phyloP scores from a whole-genome alignment of 2,329 filamentous ascomycete genomes.

The Cryphonectria naterciae region DNA sequence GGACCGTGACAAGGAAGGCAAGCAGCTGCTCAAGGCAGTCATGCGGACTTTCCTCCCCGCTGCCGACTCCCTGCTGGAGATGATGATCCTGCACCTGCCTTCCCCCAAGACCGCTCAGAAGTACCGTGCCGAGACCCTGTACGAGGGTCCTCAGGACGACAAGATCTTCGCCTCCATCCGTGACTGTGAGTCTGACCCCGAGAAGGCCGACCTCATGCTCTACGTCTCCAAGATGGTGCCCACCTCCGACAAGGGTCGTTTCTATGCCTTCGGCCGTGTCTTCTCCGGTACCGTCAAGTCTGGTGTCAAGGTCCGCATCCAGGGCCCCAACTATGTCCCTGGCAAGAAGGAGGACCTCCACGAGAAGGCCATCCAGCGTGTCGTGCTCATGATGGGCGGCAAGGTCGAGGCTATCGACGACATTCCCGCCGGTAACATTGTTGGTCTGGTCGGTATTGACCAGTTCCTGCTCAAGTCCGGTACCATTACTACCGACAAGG shows the following conservation, averaged over 20 bases:
- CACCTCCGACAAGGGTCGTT: slow-evolving; percentile 98
- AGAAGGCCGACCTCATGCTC: slow-evolving; percentile 95
- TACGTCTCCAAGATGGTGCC: slow-evolving; percentile 99
- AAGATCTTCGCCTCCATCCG: slow-evolving; percentile 94
- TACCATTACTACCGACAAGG: slow-evolving; percentile 96
- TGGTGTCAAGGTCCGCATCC: slow-evolving; percentile 99
- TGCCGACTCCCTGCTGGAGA: slow-evolving; percentile 97
- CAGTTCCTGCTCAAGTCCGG: slow-evolving; percentile 99
- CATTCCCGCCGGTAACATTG: slow-evolving; percentile 99
- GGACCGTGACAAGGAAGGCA: slow-evolving; percentile 94
- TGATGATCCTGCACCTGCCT: slow-evolving; percentile 99
- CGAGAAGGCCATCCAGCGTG: slow-evolving; percentile 99
- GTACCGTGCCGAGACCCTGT: slow-evolving; percentile 98
- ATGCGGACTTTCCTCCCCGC: slow-evolving; percentile 99
- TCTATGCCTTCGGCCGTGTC: slow-evolving; percentile 99
- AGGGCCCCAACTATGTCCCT: slow-evolving; percentile 97
- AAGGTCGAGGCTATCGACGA: slow-evolving; percentile 99
- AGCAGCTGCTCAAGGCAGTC: slow-evolving; percentile 95
- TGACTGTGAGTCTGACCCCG: slow-evolving; percentile 79
- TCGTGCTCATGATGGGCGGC: slow-evolving; percentile 99
- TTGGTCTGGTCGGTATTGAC: slow-evolving; percentile 98
- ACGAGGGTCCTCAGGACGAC: slow-evolving; percentile 95
- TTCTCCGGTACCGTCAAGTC: slow-evolving; percentile 98
- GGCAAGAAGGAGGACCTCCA: slow-evolving; percentile 99
- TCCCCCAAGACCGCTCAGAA: slow-evolving; percentile 94